These are phyloP conservation scores for Anthracocystis panici-leucophaei DNA, from an alignment of 1,284 basidiomycete species.

Conservation along the genomic window DNA sequence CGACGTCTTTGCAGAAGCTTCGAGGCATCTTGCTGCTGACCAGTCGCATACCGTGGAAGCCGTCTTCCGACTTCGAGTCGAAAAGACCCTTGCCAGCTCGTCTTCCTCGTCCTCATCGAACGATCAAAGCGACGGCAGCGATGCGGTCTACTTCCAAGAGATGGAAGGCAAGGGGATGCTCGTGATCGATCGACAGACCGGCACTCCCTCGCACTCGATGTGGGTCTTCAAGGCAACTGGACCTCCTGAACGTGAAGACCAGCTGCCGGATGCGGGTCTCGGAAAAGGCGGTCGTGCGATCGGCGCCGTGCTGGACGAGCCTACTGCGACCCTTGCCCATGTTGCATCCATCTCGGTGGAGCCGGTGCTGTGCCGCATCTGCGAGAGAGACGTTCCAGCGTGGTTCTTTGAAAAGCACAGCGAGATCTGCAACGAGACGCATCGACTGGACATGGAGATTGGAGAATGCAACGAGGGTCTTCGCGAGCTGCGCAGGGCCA, in stretches of 20 bases:
- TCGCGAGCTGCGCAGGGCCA: slow-evolving; percentile 83
- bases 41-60: slow-evolving; percentile 95
- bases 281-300: slow-evolving; percentile 36
- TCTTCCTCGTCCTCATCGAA: slow-evolving; percentile 72
- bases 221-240: slow-evolving; percentile 93
- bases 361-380: slow-evolving; percentile 96
- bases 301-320: slow-evolving; percentile 41
- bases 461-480: slow-evolving; percentile 92
- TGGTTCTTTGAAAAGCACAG: slow-evolving; percentile 99
- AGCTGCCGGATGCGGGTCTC: slow-evolving; percentile 41
- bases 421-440: slow-evolving; percentile 97
- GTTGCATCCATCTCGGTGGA: slow-evolving; percentile 72
- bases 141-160: slow-evolving; percentile 77
- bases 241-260: slow-evolving; percentile 59
- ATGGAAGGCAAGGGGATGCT: slow-evolving; percentile 99
- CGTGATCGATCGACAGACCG: slow-evolving; percentile 89
- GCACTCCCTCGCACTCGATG: slow-evolving; percentile 93
- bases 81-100: slow-evolving; percentile 70
- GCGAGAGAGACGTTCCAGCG: slow-evolving; percentile 93
- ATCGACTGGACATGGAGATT: slow-evolving; percentile 95
- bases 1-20: slow-evolving; percentile 88
- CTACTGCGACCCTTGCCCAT: slow-evolving; percentile 41
- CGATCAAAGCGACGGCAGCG: slow-evolving; percentile 64
- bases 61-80: slow-evolving; percentile 84
- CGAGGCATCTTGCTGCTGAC: slow-evolving; percentile 84